Base-by-base conservation (phyloP, 1,284 basidiomycete species). In the Amylostereum areolatum region DNA sequence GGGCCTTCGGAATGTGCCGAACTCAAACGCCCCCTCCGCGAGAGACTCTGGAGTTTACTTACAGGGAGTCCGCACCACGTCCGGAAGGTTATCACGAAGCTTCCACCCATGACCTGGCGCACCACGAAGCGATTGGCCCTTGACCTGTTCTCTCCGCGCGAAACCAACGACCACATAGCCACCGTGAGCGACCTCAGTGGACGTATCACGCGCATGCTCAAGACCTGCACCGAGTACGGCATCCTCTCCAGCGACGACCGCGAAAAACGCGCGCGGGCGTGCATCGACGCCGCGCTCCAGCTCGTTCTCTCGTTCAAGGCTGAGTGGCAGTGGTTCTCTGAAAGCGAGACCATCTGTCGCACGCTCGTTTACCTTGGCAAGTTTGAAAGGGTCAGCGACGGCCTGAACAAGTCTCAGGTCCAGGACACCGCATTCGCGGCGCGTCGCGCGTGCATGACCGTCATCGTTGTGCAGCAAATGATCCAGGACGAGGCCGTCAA, bases 221-320 rank as follows among this genome's bases (percentile, higher is more conserved):
- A 48, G 24, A 55, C 51, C 2, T 55, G 53, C 44, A 46, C 50
- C 4, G 53, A 52, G 11, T 40, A 48, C 28, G 43, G 43, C 30
- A 45, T 45, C 11, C 43, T 45, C 5, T 12, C 31, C 5, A 12
- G 12, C 5, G 11, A 12, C 12, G n/a, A n/a, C 5, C 43, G 43
- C n/a, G 5, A 31, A 4, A n/a, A 9, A 8, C 43, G 43, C 18
- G 43, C 43, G 7, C 43, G 43, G 29, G 31, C 43, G 27, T 45
- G 43, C 43, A 31, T 45, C 30, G 43, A 45, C 18, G 43, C 43
- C 12, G 31, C 43, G 27, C 30, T 45, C 10, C 10, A 28, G 5
- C 32, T 45, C 6, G 43, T 45, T 7, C 32, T 45, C 6, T 32
- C 31, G 10, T 32, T 45, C 29, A 18, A 33, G n/a, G 43, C 29